phyloP scores from a whole-genome alignment of 768 basidiomycete species.

The Agaricus blazei region DNA sequence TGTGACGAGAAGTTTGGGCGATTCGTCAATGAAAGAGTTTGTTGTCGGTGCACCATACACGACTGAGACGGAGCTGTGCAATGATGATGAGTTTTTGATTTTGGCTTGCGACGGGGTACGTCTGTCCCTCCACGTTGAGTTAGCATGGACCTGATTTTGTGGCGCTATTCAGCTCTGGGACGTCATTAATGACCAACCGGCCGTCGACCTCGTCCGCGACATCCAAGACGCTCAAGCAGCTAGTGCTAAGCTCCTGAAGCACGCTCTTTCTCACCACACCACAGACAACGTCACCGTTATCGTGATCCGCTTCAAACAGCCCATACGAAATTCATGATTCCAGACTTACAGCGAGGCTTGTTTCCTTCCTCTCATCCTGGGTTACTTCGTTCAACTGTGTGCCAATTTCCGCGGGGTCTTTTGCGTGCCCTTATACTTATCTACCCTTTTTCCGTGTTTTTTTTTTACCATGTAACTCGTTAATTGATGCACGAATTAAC shows the following conservation, averaged over 20 bases:
- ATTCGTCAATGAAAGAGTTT: slow-evolving; percentile 99
- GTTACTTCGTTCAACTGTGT: background rate
- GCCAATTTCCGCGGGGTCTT: background rate
- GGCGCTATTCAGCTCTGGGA: slow-evolving; percentile 79
- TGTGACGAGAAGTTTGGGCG: slow-evolving; percentile 93
- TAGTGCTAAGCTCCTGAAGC: slow-evolving; percentile 65
- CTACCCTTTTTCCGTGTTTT: background rate
- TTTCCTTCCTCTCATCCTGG: background rate
- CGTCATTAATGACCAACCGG: slow-evolving; percentile 85
- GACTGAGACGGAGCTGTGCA: slow-evolving; percentile 90
- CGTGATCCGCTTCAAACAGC: slow-evolving; percentile 75
- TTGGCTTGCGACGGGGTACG: slow-evolving; percentile 97
- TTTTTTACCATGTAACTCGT: background rate
- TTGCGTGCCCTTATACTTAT: background rate
- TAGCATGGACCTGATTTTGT: slow-evolving; percentile 10
- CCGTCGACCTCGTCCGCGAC: slow-evolving; percentile 77
- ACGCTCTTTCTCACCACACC: slow-evolving; percentile 85
- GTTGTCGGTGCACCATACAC: slow-evolving; percentile 98
- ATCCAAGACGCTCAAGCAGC: slow-evolving; percentile 79
- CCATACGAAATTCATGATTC: background rate
- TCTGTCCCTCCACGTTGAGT: slow-evolving; percentile 14
- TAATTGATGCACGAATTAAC: background rate
- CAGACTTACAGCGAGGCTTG: slow-evolving; percentile 1
- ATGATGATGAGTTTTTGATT: slow-evolving; percentile 91
- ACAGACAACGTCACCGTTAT: slow-evolving; percentile 94